A percentile compares a stretch with the other conserved stretches of the same genome.
Conservation (phyloP, 2,329 filamentous ascomycete species). For the Aplosporella prunicola region DNA sequence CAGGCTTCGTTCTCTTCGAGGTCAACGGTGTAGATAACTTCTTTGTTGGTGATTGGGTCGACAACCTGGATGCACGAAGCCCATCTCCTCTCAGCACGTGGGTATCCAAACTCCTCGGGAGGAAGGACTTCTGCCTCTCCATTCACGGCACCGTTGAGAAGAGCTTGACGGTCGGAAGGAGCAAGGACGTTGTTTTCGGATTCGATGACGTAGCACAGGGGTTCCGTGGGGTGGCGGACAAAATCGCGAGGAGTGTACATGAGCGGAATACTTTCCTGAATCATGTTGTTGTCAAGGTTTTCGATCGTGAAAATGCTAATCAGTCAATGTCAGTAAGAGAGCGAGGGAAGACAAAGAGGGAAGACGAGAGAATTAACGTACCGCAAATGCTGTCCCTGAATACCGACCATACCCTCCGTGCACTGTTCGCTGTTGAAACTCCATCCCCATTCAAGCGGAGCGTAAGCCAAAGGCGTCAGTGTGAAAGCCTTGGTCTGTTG, state of each 20-base stretch:
- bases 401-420: conserved; percentile 85
- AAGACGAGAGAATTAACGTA: conserved; percentile 41
- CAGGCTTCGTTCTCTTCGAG: conserved; percentile 85
- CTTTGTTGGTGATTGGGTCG: conserved; percentile 64
- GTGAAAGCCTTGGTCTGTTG: conserved; percentile 79
- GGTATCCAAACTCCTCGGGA: conserved; percentile 80
- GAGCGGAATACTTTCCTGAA: conserved; percentile 77
- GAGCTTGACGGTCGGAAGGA: conserved; percentile 62
- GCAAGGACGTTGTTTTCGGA: conserved; percentile 87
- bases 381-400: conserved; percentile 81
- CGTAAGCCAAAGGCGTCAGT: conserved; percentile 83
- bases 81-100: conserved; percentile 77
- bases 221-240: conserved; percentile 75
- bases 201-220: conserved; percentile 89
- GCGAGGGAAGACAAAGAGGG: background rate
- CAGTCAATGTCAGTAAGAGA: background rate
- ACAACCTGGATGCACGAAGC: conserved; percentile 91
- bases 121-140: conserved; percentile 48
- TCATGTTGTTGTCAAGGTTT: conserved; percentile 72
- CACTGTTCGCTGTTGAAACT: conserved; percentile 95
- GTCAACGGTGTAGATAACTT: conserved; percentile 67
- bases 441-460: conserved; percentile 84
- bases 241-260: conserved; percentile 86
- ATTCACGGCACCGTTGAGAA: conserved; percentile 54
- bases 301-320: conserved; percentile 80